Evolutionary conservation across 1,284 basidiomycete species (phyloP), one percentile per base, ranked within the genome.

Genomic region (Cutaneotrichosporon dermatis): DNA sequence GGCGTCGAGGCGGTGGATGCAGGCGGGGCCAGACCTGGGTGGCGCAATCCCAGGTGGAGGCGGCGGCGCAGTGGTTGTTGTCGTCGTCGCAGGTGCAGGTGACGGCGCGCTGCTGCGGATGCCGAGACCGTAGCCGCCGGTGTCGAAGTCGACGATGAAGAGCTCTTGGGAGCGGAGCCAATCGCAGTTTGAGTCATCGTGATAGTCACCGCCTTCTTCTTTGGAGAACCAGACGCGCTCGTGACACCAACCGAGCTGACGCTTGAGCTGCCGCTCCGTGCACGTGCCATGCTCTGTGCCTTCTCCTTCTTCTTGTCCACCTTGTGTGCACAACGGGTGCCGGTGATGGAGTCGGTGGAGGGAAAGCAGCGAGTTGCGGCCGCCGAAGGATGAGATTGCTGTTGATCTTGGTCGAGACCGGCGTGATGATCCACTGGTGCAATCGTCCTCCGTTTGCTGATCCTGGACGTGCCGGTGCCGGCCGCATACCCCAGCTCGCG

Each of bases 401-500:
- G 50, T 64, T 62, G 51, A 73, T 69, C 56, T 72, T 73, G 37
- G 68, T 62, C 50, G 45, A 49, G 25, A 25, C 25, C 0, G 72
- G 68, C 73, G 66, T 25, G 69, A 61, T 10, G 70, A 58, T 25
- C 66, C 67, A 48, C 61, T 2, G 66, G 62, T 33, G 57, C 45
- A 10, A 55, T 43, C 57, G 63, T 15, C 37, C 43, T 3, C 41
- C 49, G 25, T 59, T 40, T n/a, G 60, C 51, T 7, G 63, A 59
- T 11, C 58, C 52, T 4, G 63, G 50, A 6, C 60, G 55, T 7
- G 59, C 50, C 2, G 59, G 56, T 8, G 42, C 43, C 7, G 64
- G 64, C 4, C 58, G 59, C 58, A 73, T 74, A 16, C 69, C 92
- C 91, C 91, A 95, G 34, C 88, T 87, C 10, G 92, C 90, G 86